Base-by-base conservation (phyloP, 768 basidiomycete genomes). In the Termitomyces sp. region DNA sequence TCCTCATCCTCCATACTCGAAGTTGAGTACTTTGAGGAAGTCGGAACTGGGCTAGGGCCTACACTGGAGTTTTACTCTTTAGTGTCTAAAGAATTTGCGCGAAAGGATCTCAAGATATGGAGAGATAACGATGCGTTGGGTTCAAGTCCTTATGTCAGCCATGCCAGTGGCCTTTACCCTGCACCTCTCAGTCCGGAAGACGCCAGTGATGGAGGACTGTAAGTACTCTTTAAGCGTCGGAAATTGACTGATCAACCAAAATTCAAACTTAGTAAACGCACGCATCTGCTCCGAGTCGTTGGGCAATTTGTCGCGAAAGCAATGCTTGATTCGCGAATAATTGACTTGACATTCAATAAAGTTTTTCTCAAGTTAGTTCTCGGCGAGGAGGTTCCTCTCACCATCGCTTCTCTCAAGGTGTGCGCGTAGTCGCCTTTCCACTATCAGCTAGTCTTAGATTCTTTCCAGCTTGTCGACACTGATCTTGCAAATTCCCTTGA, bases 41-140 rank as follows among this genome's bases (percentile, higher is more conserved):
- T 98, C 48, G 97, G 97, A 20, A 98, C 96, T 8, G 97, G 97
- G 20, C 77, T 99, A 12, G 97, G 97, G 3, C 97, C 97, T 7
- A 98, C 97, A 26, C 79, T 98, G 24, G 97, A 99, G 74, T 99
- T 99, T 74, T 99, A 98, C 71, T 91, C 95, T n/a, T 74, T 98
- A 50, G 97, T 94, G 8, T 96, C 92, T 43, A 90, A 87, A 65
- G 97, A 98, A 71, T 98, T 98, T 69, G 94, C 94, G 0, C 78
- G 92, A 54, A 84, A 88, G 64, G 86, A 91, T 59, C 75, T 98
- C 63, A 90, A 90, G 72, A 80, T 98, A 31, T 98, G 97, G 97
- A 81, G 94, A 57, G 92, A 94, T 66, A 85, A 86, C 2, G 94
- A 97, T 60, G 72, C 79, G 13, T 69, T 74, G 53, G 77, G 80